Conservation (phyloP, 2,329 filamentous ascomycete species). For the Thielaviopsis euricoi region DNA sequence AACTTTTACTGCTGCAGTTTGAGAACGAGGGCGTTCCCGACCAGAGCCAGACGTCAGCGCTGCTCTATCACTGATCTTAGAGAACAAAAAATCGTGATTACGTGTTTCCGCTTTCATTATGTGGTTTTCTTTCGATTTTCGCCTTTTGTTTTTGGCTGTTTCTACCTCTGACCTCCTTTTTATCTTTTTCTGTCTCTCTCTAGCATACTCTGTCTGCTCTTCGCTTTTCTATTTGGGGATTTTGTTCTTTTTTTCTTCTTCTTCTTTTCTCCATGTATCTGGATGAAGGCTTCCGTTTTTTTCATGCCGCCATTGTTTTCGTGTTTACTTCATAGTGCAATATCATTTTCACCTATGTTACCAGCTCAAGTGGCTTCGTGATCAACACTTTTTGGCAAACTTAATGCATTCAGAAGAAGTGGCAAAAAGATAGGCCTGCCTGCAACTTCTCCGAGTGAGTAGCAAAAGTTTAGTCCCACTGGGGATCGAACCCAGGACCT, state of each 20-base stretch:
- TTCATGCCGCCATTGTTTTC: neutral
- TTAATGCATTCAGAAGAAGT: neutral
- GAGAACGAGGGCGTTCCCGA: slow-evolving; percentile 24
- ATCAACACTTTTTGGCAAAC: too few relatives aligned
- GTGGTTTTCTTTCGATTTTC: neutral
- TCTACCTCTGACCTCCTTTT: neutral
- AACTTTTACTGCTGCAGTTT: slow-evolving; percentile 18
- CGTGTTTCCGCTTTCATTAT: neutral
- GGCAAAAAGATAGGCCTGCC: neutral
- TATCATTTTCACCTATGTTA: too few relatives aligned
- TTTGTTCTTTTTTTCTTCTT: neutral
- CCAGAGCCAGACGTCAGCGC: slow-evolving; percentile 19
- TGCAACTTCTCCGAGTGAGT: neutral
- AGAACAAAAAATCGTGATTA: neutral
- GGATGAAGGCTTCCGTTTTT: neutral
- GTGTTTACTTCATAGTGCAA: neutral
- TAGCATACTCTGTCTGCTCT: neutral
- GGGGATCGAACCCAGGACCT: slow-evolving; percentile 13
- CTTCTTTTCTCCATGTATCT: neutral
- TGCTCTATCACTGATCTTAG: slow-evolving; percentile 24
- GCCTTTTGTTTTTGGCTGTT: neutral
- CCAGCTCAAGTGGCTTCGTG: too few relatives aligned
- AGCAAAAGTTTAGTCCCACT: slow-evolving; percentile 11
- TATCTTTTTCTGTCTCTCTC: neutral
- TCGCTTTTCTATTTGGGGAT: neutral